A percentile compares a stretch with the other conserved stretches of the same genome.
These are phyloP conservation scores for Hymenoscyphus repandus DNA, from an alignment of 2,329 filamentous ascomycete genomes.

Conservation along the genomic window DNA sequence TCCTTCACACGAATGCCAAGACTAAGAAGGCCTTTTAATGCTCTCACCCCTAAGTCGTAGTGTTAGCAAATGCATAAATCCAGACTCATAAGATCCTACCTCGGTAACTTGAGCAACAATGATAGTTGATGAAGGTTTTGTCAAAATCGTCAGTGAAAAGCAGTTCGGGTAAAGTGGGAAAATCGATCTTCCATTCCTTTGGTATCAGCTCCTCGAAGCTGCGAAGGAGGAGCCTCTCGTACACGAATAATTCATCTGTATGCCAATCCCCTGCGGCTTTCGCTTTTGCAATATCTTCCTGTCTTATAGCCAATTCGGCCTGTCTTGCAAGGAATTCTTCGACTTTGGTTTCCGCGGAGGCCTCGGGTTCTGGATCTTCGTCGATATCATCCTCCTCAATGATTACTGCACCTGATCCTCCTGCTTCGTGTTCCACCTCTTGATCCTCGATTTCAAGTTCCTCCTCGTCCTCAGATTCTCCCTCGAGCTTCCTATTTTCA, in stretches of 20 bases:
- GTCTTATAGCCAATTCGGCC: conserved; percentile 20
- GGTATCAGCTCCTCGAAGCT: conserved; percentile 30
- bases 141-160: conserved; percentile 25
- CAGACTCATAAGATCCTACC: no score
- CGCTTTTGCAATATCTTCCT: conserved; percentile 22
- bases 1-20: conserved; percentile 26
- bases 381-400: conserved; percentile 5
- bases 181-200: conserved; percentile 25
- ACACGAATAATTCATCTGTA: conserved; percentile 26
- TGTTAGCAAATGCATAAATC: conserved; percentile 10
- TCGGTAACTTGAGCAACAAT: no score
- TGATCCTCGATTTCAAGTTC: conserved; percentile 4
- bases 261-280: conserved; percentile 27
- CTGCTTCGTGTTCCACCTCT: conserved; percentile 1
- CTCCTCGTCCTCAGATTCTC: conserved; percentile 3
- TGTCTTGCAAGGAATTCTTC: conserved; percentile 28
- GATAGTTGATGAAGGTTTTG: conserved; percentile 25
- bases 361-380: conserved; percentile 2
- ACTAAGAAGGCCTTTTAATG: conserved; percentile 25
- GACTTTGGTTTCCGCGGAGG: conserved; percentile 22
- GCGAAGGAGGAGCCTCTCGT: conserved; percentile 27
- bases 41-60: conserved; percentile 19
- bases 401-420: neutral
- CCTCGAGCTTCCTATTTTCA: neutral
- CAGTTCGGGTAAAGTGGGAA: conserved; percentile 26